A percentile compares a stretch with the other conserved stretches of the same genome.
Conservation (phyloP, 306 rosid species). For the Corylus avellana region DNA sequence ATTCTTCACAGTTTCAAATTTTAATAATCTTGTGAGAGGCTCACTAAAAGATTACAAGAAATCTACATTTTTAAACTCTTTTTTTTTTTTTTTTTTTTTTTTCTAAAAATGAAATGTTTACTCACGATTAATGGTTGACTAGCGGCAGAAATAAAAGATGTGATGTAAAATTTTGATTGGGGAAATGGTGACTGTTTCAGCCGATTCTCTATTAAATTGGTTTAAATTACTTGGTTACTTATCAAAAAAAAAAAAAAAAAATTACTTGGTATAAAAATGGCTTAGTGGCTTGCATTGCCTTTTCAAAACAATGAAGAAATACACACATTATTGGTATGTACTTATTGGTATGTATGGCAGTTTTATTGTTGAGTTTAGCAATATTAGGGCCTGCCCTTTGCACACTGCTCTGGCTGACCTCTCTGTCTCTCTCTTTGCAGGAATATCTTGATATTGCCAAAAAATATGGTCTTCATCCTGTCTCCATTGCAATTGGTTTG, state of each 20-base stretch:
- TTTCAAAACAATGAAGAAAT: neutral
- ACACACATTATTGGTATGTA: neutral
- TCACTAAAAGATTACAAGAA: neutral
- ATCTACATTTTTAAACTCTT: neutral
- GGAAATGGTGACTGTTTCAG: constrained; percentile 1
- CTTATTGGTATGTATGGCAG: neutral
- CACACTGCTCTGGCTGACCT: constrained; percentile 16
- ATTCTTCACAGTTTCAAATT: constrained; percentile 20
- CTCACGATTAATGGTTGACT: neutral
- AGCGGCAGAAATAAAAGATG: neutral
- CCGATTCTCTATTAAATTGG: neutral
- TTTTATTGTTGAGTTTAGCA: neutral
- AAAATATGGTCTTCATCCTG: constrained; percentile 71
- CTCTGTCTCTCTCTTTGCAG: constrained; percentile 45
- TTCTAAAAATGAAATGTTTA: neutral
- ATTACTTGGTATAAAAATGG: neutral
- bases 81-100: too few species aligned
- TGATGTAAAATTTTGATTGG: neutral
- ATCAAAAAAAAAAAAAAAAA: too few species aligned
- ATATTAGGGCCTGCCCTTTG: neutral
- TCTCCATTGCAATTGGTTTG: constrained; percentile 86
- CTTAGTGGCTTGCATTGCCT: neutral
- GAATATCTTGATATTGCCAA: constrained; percentile 61
- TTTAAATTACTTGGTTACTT: neutral
- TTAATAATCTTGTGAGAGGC: neutral